Evolutionary conservation across 2,329 filamentous ascomycete genomes (phyloP).

Genomic region (Pyrenochaeta sp.): DNA sequence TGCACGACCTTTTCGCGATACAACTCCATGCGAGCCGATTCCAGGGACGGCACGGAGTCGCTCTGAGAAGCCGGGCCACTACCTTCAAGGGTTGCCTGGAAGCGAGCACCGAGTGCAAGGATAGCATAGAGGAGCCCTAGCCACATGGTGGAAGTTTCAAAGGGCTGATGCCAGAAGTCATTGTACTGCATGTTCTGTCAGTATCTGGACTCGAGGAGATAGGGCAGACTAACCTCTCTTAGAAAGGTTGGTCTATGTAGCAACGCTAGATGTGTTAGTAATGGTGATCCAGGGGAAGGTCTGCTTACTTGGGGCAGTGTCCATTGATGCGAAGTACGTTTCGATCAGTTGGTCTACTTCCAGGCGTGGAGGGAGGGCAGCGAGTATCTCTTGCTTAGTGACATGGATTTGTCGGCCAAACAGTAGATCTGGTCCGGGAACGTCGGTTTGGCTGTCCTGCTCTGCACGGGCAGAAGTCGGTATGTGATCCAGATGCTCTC

Average conservation of each 20-base stretch:
- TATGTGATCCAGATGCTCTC: constrained; percentile 41
- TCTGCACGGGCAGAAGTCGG: constrained; percentile 29
- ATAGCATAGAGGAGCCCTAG: constrained; percentile 55
- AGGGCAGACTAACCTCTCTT: constrained; percentile 25
- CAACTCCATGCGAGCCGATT: constrained; percentile 33
- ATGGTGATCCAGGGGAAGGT: background rate
- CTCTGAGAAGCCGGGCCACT: constrained; percentile 6
- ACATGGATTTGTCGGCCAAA: constrained; percentile 39
- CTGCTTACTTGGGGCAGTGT: constrained; percentile 35
- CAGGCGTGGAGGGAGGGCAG: constrained; percentile 31
- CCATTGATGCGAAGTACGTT: constrained; percentile 38
- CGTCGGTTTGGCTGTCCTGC: constrained; percentile 19
- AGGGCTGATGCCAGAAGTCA: constrained; percentile 54
- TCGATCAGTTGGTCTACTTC: constrained; percentile 37
- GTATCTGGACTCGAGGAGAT: background rate
- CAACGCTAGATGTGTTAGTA: constrained; percentile 26
- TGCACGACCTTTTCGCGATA: constrained; percentile 45
- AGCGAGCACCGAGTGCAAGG: constrained; percentile 41
- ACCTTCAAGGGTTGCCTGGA: constrained; percentile 27
- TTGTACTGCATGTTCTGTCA: constrained; percentile 47
- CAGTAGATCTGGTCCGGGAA: constrained; percentile 38
- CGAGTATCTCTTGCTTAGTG: constrained; percentile 39
- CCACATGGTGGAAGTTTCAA: constrained; percentile 52
- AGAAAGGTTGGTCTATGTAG: constrained; percentile 42
- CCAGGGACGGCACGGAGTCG: constrained; percentile 19